A percentile compares a stretch with the other conserved stretches of the same genome.
Conservation (phyloP, 2,329 filamentous ascomycete genomes). For the Colletotrichum tropicicola region DNA sequence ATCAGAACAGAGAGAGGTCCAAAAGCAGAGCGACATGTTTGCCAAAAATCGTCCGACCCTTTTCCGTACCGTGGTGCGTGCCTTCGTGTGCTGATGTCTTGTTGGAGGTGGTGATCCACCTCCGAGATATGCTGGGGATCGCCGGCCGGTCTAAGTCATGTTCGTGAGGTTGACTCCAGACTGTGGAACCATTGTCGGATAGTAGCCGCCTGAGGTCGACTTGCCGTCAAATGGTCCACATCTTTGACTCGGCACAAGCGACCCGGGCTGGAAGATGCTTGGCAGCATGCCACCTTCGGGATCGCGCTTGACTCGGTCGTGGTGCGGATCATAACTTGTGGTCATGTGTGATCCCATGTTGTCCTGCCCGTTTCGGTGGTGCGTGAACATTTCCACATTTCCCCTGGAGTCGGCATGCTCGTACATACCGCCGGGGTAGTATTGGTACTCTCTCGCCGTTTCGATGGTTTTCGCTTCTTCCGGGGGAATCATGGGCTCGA, state of each 20-base stretch:
- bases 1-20: background rate
- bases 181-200: constrained; percentile 58
- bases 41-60: background rate
- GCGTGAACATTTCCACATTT: constrained; percentile 59
- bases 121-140: background rate
- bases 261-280: constrained; percentile 55
- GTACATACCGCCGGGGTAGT: constrained; percentile 61
- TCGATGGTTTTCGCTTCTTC: constrained; percentile 62
- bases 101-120: too few relatives aligned
- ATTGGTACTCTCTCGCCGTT: constrained; percentile 61
- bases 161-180: constrained; percentile 55
- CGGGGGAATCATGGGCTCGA: constrained; percentile 61
- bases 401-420: constrained; percentile 49
- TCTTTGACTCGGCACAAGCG: constrained; percentile 46
- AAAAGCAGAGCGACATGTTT: background rate
- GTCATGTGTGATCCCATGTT: constrained; percentile 42
- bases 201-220: constrained; percentile 59
- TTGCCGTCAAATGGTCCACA: constrained; percentile 65
- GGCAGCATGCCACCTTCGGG: constrained; percentile 55
- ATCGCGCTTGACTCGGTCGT: constrained; percentile 55
- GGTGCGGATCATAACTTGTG: constrained; percentile 37
- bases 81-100: too few relatives aligned
- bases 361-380: constrained; percentile 45
- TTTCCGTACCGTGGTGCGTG: background rate
- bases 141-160: constrained; percentile 27